Evolutionary conservation across 2,329 filamentous ascomycete species (phyloP).

Genomic region (Alternaria incomplexa): DNA sequence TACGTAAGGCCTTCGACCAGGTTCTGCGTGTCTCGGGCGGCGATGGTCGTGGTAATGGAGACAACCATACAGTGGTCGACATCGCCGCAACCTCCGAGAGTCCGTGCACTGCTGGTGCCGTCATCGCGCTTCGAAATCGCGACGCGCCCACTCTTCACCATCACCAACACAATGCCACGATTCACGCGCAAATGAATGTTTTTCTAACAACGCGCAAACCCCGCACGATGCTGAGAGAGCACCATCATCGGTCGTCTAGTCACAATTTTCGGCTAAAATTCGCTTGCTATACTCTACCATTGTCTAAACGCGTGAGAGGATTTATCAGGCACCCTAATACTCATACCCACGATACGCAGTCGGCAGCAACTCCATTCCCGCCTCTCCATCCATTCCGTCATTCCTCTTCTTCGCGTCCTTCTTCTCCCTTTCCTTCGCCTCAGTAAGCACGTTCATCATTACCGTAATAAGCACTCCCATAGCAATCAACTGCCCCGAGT

Average conservation of each 20-base stretch:
- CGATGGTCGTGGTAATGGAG: conserved; percentile 2
- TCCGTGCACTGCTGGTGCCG: conserved; percentile 13
- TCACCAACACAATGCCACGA: not conserved
- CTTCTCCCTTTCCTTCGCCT: not conserved
- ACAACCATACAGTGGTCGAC: conserved; percentile 10
- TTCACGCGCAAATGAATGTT: not conserved
- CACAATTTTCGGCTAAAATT: not conserved
- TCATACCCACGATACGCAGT: not conserved
- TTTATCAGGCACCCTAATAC: not conserved
- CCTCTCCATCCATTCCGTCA: not conserved
- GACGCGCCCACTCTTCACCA: not conserved
- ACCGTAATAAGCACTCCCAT: not conserved
- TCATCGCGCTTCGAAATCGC: not conserved
- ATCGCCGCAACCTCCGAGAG: conserved; percentile 11
- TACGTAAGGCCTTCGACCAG: conserved; percentile 6
- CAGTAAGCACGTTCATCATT: not conserved
- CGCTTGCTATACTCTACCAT: not conserved
- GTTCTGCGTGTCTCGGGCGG: conserved; percentile 10
- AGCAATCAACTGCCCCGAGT: not conserved
- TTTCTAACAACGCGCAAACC: not conserved
- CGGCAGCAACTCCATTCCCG: not conserved
- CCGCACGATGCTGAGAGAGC: not conserved
- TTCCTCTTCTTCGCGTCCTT: not conserved
- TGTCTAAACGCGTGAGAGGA: not conserved
- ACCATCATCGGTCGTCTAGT: no score